Evolutionary conservation across 2,329 filamentous ascomycete species (phyloP), one percentile per base, ranked within the genome.

Genomic region (Zymoseptoria brevis): DNA sequence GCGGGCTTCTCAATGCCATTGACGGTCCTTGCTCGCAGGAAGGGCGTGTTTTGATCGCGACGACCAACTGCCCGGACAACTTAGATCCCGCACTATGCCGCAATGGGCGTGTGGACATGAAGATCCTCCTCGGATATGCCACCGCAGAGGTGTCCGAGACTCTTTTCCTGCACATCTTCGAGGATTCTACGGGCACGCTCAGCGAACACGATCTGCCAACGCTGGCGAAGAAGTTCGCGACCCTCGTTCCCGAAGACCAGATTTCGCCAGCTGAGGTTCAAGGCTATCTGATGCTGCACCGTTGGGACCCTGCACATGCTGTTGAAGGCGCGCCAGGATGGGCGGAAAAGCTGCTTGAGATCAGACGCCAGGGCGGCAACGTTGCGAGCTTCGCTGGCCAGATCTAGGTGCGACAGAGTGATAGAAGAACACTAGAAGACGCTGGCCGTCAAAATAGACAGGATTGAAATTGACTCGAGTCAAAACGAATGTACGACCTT

Each of bases 11-110:
- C 53, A 94, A 95, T 72, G 86, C 87, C 59, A 89, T 94, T 41
- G 89, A 94, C 66, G 88, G 89, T 55, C 87, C 90, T 0, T 86
- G 86, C 1, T 87, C 85, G 2, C 86, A 88, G 65, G 88, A 92
- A 73, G 88, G 88, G 22, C 82, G 87, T 50, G 81, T 92, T 9
- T 80, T 92, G 11, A 85, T 92, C 74, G 90, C 91, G 86, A 91
- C 88, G 0, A 89, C 87, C 35, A 93, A 93, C 73, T 81, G 83
- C 57, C 86, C 86, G 2, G 84, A 91, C 66, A 78, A 81, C 4
- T 80, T 93, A 0, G 88, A 92, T 68, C 80, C 85, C 52, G 88
- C 88, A 0, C 79, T 93, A 8, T 84, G 90, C 56, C 80, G 88
- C 0, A 86, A 88, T 0, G 87, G 88, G 0, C 80, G 87, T 0